These are phyloP conservation scores for Termitomyces sp. DNA, from an alignment of 768 basidiomycete genomes.

Conservation along the genomic window DNA sequence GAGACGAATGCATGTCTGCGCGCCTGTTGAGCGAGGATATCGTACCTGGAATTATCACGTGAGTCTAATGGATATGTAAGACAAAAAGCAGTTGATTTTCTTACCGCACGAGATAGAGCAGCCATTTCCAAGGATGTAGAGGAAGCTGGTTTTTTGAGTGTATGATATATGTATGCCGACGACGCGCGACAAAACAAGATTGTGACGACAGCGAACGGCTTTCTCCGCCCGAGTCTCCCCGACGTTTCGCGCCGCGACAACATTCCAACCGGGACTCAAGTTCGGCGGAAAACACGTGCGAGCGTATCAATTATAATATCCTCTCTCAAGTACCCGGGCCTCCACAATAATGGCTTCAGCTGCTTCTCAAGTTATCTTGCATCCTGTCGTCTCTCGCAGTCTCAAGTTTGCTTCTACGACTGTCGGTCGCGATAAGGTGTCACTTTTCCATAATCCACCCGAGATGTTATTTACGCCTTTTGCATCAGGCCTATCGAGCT, in stretches of 20 bases:
- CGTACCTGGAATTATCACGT: slow-evolving; percentile 30
- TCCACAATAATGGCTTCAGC: slow-evolving; percentile 37
- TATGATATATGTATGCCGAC: neutral
- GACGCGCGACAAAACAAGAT: slow-evolving; percentile 5
- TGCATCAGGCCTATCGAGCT: slow-evolving; percentile 71
- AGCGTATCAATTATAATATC: neutral
- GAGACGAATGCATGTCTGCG: slow-evolving; percentile 18
- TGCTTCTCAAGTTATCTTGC: slow-evolving; percentile 77
- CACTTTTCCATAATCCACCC: slow-evolving; percentile 2
- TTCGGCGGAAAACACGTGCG: slow-evolving; percentile 14
- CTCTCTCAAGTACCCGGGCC: neutral
- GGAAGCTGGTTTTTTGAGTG: neutral
- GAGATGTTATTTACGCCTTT: neutral
- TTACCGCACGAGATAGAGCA: slow-evolving; percentile 14
- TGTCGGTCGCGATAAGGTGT: slow-evolving; percentile 86
- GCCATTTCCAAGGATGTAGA: slow-evolving; percentile 2
- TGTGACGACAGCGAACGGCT: slow-evolving; percentile 10
- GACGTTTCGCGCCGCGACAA: neutral
- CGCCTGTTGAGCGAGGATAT: slow-evolving; percentile 12
- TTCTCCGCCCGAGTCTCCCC: slow-evolving; percentile 19
- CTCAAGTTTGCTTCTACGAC: slow-evolving; percentile 80
- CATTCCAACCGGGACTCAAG: slow-evolving; percentile 3
- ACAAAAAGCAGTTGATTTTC: slow-evolving; percentile 12
- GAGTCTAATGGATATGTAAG: slow-evolving; percentile 3
- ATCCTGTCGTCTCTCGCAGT: slow-evolving; percentile 71